Conservation (phyloP, 192 early-diverging fungal genomes). For the Dimargaris cristalligena region DNA sequence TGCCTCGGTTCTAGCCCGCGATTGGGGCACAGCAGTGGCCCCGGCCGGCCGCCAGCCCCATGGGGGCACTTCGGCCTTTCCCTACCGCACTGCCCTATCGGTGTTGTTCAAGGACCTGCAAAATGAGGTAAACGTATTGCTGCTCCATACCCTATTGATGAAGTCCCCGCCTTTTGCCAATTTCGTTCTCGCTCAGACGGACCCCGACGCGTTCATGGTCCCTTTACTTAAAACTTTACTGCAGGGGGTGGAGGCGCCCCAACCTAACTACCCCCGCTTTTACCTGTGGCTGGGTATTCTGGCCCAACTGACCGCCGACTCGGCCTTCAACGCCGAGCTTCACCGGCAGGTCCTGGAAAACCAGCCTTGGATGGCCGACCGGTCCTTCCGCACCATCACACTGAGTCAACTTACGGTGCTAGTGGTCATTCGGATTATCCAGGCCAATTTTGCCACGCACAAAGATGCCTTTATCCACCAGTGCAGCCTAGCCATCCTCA, state of each 20-base stretch:
- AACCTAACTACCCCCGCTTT: not conserved
- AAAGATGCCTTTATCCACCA: slow-evolving; percentile 10
- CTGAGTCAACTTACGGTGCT: slow-evolving; percentile 6
- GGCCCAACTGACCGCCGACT: not conserved
- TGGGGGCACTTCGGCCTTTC: not conserved
- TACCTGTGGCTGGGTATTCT: slow-evolving; percentile 7
- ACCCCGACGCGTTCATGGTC: slow-evolving; percentile 9
- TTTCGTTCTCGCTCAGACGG: not conserved
- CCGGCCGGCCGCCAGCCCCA: too few species aligned
- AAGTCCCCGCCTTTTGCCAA: slow-evolving; percentile 5
- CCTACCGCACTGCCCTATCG: not conserved
- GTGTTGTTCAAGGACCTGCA: not conserved
- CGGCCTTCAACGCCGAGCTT: slow-evolving; percentile 2
- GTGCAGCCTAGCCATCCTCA: not conserved
- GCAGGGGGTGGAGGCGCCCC: not conserved
- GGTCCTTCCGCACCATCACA: slow-evolving; percentile 3
- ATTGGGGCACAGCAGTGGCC: not conserved
- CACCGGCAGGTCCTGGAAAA: not conserved
- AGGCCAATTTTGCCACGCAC: slow-evolving; percentile 8
- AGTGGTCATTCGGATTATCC: not conserved
- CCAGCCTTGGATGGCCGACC: not conserved
- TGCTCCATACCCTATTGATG: slow-evolving; percentile 1
- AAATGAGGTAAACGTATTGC: not conserved
- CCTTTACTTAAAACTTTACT: not conserved
- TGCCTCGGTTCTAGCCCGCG: not conserved